These are phyloP conservation scores for Rhizopogon salebrosus DNA, from an alignment of 768 basidiomycete species.

Conservation along the genomic window DNA sequence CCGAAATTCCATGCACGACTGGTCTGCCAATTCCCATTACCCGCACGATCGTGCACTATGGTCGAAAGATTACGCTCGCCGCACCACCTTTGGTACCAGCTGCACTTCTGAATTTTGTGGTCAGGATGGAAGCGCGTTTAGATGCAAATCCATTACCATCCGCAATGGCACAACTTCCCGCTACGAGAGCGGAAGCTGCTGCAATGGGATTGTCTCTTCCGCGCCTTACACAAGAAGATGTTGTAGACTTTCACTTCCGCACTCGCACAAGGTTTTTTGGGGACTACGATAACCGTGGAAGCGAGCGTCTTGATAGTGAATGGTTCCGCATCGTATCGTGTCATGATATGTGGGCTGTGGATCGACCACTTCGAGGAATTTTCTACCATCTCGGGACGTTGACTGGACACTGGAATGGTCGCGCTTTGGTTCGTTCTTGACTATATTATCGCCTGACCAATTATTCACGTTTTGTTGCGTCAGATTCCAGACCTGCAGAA, in stretches of 20 bases:
- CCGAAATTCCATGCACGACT: slow-evolving; percentile 5
- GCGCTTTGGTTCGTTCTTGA: slow-evolving; percentile 34
- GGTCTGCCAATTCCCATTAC: slow-evolving; percentile 26
- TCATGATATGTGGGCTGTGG: slow-evolving; percentile 30
- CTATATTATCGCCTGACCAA: background rate
- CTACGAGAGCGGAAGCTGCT: slow-evolving; percentile 30
- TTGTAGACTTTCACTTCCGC: slow-evolving; percentile 31
- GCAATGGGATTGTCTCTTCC: slow-evolving; percentile 24
- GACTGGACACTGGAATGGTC: slow-evolving; percentile 43
- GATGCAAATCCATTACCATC: slow-evolving; percentile 22
- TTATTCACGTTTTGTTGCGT: slow-evolving; percentile 8
- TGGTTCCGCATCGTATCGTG: slow-evolving; percentile 46
- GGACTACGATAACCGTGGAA: slow-evolving; percentile 15
- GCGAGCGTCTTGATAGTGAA: slow-evolving; percentile 37
- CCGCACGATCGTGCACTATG: slow-evolving; percentile 35
- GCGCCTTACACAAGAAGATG: slow-evolving; percentile 33
- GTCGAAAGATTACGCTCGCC: slow-evolving; percentile 34
- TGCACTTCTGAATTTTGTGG: slow-evolving; percentile 32
- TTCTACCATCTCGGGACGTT: slow-evolving; percentile 41
- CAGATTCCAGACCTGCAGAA: slow-evolving; percentile 20
- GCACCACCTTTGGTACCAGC: slow-evolving; percentile 37
- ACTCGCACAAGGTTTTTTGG: slow-evolving; percentile 31
- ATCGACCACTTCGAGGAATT: slow-evolving; percentile 34
- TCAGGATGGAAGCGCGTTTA: slow-evolving; percentile 34
- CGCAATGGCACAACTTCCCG: slow-evolving; percentile 22